A percentile compares a stretch with the other conserved stretches of the same genome.
Evolutionary conservation across 495 filamentous ascomycete species (phyloP).

Genomic region (Hypoxylon perforatum): DNA sequence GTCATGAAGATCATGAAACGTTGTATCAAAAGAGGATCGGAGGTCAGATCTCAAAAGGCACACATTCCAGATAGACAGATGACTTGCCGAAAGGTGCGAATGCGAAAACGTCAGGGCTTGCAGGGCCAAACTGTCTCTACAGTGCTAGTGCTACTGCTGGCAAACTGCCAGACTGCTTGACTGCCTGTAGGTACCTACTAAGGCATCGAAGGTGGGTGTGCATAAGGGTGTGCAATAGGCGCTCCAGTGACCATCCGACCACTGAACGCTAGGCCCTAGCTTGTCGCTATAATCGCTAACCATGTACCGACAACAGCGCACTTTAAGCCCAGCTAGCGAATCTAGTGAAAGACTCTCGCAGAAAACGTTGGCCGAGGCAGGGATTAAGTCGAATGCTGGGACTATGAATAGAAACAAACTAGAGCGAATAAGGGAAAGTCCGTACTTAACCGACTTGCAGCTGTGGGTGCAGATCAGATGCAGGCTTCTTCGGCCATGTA

Average conservation of each 20-base stretch:
- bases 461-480: constrained; percentile 20
- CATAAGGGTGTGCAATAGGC: constrained; percentile 25
- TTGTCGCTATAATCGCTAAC: not conserved
- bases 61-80: constrained; percentile 33
- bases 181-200: too few relatives aligned
- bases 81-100: constrained; percentile 29
- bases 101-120: constrained; percentile 28
- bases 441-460: constrained; percentile 20
- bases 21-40: constrained; percentile 41
- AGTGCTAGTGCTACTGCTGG: constrained; percentile 9
- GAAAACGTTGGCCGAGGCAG: constrained; percentile 36
- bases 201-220: too few relatives aligned
- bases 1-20: constrained; percentile 44
- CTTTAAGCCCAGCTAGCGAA: constrained; percentile 8
- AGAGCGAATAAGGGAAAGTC: constrained; percentile 23
- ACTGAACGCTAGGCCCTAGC: constrained; percentile 19
- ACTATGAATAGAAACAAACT: constrained; percentile 37
- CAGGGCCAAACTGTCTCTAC: constrained; percentile 2
- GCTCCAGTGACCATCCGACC: constrained; percentile 36
- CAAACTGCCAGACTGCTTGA: too few relatives aligned
- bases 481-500: constrained; percentile 12
- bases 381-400: constrained; percentile 4
- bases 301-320: not conserved
- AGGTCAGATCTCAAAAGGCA: constrained; percentile 27
- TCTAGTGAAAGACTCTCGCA: constrained; percentile 29